Evolutionary conservation across 2,329 filamentous ascomycete genomes (phyloP).

Genomic region (Mollisia scopiformis): DNA sequence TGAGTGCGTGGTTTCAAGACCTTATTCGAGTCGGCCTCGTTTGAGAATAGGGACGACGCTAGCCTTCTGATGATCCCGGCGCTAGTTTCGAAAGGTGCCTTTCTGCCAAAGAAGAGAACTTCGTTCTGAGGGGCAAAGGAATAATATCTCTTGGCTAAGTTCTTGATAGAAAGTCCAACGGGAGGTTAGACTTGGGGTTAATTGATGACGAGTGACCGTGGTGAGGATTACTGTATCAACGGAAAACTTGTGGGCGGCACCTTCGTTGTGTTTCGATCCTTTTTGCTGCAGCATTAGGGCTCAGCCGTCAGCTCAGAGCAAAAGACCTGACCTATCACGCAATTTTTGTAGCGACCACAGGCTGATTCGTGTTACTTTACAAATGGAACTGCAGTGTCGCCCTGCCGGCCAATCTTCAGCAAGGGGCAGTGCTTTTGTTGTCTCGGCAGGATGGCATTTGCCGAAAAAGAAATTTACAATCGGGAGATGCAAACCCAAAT

Average conservation of each 20-base stretch:
- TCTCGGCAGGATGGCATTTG: background rate
- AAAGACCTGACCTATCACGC: conserved; percentile 4
- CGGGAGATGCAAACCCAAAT: background rate
- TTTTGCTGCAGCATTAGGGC: conserved; percentile 5
- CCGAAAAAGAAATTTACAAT: background rate
- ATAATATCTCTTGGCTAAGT: background rate
- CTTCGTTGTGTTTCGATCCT: conserved; percentile 2
- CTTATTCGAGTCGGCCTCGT: background rate
- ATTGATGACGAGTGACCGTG: background rate
- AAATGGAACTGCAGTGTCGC: background rate
- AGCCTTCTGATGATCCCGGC: background rate
- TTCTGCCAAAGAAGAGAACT: background rate
- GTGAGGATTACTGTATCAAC: background rate
- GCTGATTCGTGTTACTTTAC: conserved; percentile 10
- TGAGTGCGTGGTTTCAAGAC: background rate
- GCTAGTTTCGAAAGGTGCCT: background rate
- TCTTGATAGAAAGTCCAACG: no score
- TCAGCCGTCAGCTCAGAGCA: conserved; percentile 5
- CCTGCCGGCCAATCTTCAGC: background rate
- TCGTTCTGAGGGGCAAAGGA: background rate
- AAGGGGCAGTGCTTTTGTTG: conserved; percentile 7
- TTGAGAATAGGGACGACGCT: background rate
- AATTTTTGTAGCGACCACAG: conserved; percentile 10
- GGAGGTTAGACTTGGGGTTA: no score
- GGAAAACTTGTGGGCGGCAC: background rate